Evolutionary conservation across 1,284 basidiomycete genomes (phyloP), one percentile per base, ranked within the genome.

Genomic region (Apiotrichum domesticum): DNA sequence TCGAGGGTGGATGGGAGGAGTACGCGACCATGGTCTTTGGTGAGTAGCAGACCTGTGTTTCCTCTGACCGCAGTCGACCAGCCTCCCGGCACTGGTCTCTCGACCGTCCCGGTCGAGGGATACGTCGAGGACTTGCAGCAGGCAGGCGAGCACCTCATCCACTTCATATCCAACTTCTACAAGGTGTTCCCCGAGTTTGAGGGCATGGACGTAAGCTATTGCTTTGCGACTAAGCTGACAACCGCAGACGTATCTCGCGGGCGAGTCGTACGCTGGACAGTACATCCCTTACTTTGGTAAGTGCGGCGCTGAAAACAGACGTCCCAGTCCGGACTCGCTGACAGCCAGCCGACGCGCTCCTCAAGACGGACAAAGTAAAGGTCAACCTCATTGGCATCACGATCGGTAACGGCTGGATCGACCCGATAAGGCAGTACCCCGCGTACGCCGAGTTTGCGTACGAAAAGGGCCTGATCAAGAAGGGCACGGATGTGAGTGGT

Each of bases 331-430:
- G 21, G 21, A 21, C 21, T 21, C 21, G 15, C 35, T 42, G 4
- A 45, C 65, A 32, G 67, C 55, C 65, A 92, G 92, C 91, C 65
- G 82, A 92, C 63, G 87, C 85, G 8, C 79, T 97, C 50, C 79
- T 95, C 37, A 81, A 83, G 56, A 87, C 90, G 1, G 47, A 77
- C 83, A 13, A 35, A 29, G 52, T 62, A 83, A 21, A 21, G 21
- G 3, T 72, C 70, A 52, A 74, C 55, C 79, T 98, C 14, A 83
- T 83, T 52, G 96, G 95, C 3, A 78, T 85, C 35, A 89, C 93
- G 0, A 97, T 99, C 56, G 95, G 95, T 9, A 98, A 98, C 74
- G 95, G 94, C 3, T 98, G 93, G 91, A 94, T 97, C 55, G 94
- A 98, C 73, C 87, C 87, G 0, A 81, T 83, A 52, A 79, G 81